These are phyloP conservation scores for Teunomyces pallodes DNA, from an alignment of 805 yeast genomes.

Conservation along the genomic window DNA sequence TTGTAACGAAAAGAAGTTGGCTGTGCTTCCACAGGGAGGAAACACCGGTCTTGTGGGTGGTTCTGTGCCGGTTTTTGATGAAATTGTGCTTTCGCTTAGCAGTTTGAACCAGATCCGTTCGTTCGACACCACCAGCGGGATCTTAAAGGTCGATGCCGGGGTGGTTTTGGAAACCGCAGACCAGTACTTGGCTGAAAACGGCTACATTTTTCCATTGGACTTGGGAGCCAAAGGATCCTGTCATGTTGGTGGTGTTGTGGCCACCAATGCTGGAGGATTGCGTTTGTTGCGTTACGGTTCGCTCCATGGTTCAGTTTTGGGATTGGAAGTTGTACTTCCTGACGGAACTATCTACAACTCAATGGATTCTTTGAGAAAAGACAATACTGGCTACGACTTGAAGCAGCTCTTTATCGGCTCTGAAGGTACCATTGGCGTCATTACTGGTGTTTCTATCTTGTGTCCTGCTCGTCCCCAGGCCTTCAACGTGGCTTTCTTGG, in stretches of 20 bases:
- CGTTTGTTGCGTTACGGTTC: constrained; percentile 87
- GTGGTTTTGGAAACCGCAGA: constrained; percentile 85
- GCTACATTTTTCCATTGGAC: constrained; percentile 89
- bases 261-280: constrained; percentile 95
- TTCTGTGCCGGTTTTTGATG: constrained; percentile 88
- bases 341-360: constrained; percentile 81
- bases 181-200: constrained; percentile 69
- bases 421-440: constrained; percentile 88
- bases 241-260: constrained; percentile 91
- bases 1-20: constrained; percentile 73
- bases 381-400: constrained; percentile 91
- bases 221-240: constrained; percentile 97
- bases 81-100: constrained; percentile 69
- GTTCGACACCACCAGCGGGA: constrained; percentile 81
- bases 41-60: constrained; percentile 97
- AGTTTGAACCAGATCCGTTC: constrained; percentile 75
- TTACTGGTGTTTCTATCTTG: constrained; percentile 85
- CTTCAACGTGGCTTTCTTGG: constrained; percentile 85
- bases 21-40: constrained; percentile 96
- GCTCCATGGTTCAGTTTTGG: constrained; percentile 86
- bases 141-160: constrained; percentile 88
- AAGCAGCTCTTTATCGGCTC: constrained; percentile 92
- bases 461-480: constrained; percentile 88
- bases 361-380: constrained; percentile 84
- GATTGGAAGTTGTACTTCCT: constrained; percentile 89